Conservation (phyloP, 2,329 filamentous ascomycete species). For the Colletotrichum sp. region DNA sequence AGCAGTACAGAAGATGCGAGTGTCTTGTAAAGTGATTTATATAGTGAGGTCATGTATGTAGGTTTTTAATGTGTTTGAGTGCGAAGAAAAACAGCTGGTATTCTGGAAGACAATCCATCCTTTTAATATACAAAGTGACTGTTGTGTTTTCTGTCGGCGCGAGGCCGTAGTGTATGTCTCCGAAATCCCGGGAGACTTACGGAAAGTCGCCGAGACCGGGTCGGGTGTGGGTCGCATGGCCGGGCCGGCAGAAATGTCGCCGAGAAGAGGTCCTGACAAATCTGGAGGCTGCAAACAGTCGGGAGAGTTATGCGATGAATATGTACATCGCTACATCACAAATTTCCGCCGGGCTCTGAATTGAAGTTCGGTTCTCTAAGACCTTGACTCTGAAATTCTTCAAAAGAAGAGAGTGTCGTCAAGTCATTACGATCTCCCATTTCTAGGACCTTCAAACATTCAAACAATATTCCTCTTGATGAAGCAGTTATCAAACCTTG, state of each 20-base stretch:
- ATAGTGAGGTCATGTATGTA: neutral
- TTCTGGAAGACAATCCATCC: neutral
- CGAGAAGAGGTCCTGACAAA: neutral
- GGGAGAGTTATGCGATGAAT: neutral
- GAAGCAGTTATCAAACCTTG: too few relatives aligned
- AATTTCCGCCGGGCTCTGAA: neutral
- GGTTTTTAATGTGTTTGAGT: neutral
- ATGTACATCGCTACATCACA: neutral
- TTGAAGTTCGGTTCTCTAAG: neutral
- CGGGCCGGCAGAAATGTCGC: neutral
- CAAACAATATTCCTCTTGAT: neutral
- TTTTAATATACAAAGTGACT: neutral
- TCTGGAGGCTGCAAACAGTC: neutral
- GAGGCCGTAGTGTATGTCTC: neutral
- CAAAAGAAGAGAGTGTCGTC: neutral
- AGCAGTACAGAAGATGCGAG: neutral
- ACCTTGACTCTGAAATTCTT: neutral
- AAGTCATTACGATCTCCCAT: neutral
- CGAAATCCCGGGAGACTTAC: neutral
- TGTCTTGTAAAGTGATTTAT: neutral
- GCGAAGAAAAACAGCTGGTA: neutral
- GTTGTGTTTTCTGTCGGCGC: neutral
- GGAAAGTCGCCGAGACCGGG: slow-evolving; percentile 4
- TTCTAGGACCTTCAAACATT: neutral
- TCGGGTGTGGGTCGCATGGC: neutral